These are phyloP conservation scores for Phylloporus sp. DNA, from an alignment of 768 basidiomycete genomes.

Conservation along the genomic window DNA sequence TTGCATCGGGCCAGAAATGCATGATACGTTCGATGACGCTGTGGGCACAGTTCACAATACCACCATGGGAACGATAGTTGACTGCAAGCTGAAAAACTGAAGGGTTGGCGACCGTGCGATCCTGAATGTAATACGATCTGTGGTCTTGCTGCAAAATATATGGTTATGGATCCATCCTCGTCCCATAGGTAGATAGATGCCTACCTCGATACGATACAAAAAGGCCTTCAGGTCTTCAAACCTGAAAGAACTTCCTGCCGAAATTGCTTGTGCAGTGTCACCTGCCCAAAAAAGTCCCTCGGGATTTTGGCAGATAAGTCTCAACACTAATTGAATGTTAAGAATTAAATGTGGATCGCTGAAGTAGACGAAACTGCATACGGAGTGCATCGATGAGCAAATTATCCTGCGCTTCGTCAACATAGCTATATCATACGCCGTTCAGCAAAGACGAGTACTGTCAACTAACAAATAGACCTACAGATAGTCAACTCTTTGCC, in stretches of 20 bases:
- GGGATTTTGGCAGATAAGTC: slow-evolving; percentile 58
- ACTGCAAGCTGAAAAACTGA: not conserved
- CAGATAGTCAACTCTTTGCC: slow-evolving; percentile 52
- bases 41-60: slow-evolving; percentile 47
- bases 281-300: slow-evolving; percentile 77
- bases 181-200: not conserved
- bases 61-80: not conserved
- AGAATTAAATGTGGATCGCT: not conserved
- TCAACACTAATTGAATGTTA: slow-evolving; percentile 46
- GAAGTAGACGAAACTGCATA: slow-evolving; percentile 27
- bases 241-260: slow-evolving; percentile 65
- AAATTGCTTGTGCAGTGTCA: slow-evolving; percentile 77
- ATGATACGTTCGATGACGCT: slow-evolving; percentile 60
- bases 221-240: slow-evolving; percentile 73
- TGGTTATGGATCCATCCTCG: not conserved
- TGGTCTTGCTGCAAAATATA: slow-evolving; percentile 21
- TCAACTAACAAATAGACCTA: slow-evolving; percentile 34
- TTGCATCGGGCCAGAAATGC: slow-evolving; percentile 58
- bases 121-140: slow-evolving; percentile 4
- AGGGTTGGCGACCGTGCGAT: slow-evolving; percentile 23
- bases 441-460: not conserved
- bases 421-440: slow-evolving; percentile 41
- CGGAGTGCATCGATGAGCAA: slow-evolving; percentile 60
- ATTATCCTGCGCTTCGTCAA: slow-evolving; percentile 75
- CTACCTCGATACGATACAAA: slow-evolving; percentile 57